Evolutionary conservation across 768 basidiomycete genomes (phyloP).

Genomic region (Naganishia vishniacii): DNA sequence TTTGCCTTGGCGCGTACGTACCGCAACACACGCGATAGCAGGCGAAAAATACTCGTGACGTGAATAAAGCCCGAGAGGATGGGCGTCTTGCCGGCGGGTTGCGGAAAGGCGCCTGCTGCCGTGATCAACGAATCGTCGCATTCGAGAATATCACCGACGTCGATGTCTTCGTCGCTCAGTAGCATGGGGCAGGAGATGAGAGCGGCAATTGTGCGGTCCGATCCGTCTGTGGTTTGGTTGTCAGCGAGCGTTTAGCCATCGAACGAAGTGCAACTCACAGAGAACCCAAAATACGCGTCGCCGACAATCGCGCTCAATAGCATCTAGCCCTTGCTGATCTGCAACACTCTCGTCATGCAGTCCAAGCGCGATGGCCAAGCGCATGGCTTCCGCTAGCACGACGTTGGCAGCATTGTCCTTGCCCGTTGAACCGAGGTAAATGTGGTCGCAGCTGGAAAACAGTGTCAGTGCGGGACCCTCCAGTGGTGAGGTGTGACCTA

Average conservation of each 20-base stretch:
- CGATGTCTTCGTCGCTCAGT: slow-evolving; percentile 32
- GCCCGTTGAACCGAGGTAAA: slow-evolving; percentile 36
- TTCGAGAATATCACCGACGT: slow-evolving; percentile 32
- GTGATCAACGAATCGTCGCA: slow-evolving; percentile 46
- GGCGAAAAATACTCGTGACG: slow-evolving; percentile 35
- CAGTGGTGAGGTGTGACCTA: slow-evolving; percentile 3
- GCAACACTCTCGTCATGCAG: slow-evolving; percentile 33
- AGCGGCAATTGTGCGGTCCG: slow-evolving; percentile 33
- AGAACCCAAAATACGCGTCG: slow-evolving; percentile 36
- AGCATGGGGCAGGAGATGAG: slow-evolving; percentile 30
- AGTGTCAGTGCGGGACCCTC: background rate
- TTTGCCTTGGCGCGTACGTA: slow-evolving; percentile 35
- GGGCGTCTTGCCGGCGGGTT: slow-evolving; percentile 34
- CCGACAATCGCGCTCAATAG: slow-evolving; percentile 31
- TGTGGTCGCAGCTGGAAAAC: slow-evolving; percentile 30
- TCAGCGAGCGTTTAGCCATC: background rate
- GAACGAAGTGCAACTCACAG: slow-evolving; percentile 28
- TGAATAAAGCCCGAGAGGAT: slow-evolving; percentile 43
- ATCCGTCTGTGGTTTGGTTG: slow-evolving; percentile 28
- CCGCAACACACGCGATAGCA: slow-evolving; percentile 32
- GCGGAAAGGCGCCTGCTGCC: slow-evolving; percentile 33
- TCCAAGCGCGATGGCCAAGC: slow-evolving; percentile 28
- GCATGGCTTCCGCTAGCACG: slow-evolving; percentile 31
- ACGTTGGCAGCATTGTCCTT: slow-evolving; percentile 29
- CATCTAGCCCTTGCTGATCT: slow-evolving; percentile 21